phyloP scores from a whole-genome alignment of 1,139 yeast species.

The Kluyveromyces marxianus region DNA sequence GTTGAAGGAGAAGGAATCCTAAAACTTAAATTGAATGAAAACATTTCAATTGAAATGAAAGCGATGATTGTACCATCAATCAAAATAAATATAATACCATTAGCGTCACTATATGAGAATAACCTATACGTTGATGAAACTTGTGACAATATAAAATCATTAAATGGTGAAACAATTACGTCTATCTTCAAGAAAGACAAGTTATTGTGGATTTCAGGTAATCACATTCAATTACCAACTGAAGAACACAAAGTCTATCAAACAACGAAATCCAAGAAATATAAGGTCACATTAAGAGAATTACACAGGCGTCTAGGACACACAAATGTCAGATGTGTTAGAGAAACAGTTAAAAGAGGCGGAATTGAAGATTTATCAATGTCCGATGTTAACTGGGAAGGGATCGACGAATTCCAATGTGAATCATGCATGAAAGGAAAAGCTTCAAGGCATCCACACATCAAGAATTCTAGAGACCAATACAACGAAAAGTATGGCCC shows the following conservation, averaged over 20 bases:
- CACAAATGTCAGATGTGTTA: neutral
- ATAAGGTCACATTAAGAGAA: neutral
- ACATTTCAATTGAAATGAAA: neutral
- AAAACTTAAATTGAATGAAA: neutral
- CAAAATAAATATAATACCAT: neutral
- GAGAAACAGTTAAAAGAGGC: neutral
- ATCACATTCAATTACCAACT: neutral
- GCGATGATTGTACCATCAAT: neutral
- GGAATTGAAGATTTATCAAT: neutral
- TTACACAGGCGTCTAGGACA: too few species aligned
- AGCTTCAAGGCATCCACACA: neutral
- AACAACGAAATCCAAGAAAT: neutral
- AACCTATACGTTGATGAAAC: neutral
- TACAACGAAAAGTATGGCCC: too few species aligned
- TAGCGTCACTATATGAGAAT: neutral
- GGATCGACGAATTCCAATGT: neutral
- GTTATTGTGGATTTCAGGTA: neutral
- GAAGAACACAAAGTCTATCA: neutral
- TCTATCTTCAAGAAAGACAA: neutral
- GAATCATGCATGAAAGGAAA: neutral
- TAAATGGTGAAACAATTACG: neutral
- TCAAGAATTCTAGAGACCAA: too few species aligned
- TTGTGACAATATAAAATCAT: neutral
- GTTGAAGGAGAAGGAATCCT: neutral
- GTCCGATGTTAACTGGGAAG: neutral